Percentiles rank a stretch among this genome's conserved stretches.
Evolutionary conservation across 495 filamentous ascomycete species (phyloP).

Genomic region (Hyaloscypha bicolor): DNA sequence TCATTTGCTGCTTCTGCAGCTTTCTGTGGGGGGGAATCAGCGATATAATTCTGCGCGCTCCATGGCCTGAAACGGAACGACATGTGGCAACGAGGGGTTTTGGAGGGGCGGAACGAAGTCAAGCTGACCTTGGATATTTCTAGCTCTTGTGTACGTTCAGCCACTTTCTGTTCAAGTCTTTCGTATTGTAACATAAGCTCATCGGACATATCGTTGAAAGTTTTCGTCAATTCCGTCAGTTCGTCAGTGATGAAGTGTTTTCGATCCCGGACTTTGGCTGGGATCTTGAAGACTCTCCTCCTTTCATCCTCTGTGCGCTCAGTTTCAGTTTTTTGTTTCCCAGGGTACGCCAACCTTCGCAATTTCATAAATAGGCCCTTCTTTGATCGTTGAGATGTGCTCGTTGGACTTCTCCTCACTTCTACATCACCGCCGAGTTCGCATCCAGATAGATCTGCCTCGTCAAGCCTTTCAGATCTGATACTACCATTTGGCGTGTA

Average conservation of each 20-base stretch:
- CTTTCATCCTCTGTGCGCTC: slow-evolving; percentile 47
- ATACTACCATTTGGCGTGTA: slow-evolving; percentile 51
- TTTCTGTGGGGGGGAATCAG: slow-evolving; percentile 33
- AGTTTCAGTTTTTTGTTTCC: slow-evolving; percentile 34
- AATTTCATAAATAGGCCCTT: slow-evolving; percentile 42
- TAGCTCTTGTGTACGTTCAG: slow-evolving; percentile 77
- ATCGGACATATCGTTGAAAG: slow-evolving; percentile 94
- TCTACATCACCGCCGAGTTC: slow-evolving; percentile 21
- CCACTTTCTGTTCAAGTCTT: slow-evolving; percentile 80
- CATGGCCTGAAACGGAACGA: neutral
- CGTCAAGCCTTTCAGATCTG: slow-evolving; percentile 38
- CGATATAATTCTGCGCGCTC: neutral
- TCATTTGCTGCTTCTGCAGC: slow-evolving; percentile 91
- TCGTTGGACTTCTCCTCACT: slow-evolving; percentile 13
- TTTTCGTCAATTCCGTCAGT: slow-evolving; percentile 79
- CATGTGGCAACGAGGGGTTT: neutral
- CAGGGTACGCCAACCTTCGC: slow-evolving; percentile 36
- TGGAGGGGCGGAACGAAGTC: neutral
- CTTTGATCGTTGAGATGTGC: slow-evolving; percentile 36
- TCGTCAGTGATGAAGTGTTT: slow-evolving; percentile 82
- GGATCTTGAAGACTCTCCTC: slow-evolving; percentile 74
- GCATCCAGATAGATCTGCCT: slow-evolving; percentile 40
- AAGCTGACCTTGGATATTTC: slow-evolving; percentile 72
- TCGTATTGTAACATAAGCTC: slow-evolving; percentile 85
- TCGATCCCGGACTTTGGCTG: slow-evolving; percentile 73